These are phyloP conservation scores for Sclerotiophoma versabilis DNA, from an alignment of 2,329 filamentous ascomycete species.

Conservation along the genomic window DNA sequence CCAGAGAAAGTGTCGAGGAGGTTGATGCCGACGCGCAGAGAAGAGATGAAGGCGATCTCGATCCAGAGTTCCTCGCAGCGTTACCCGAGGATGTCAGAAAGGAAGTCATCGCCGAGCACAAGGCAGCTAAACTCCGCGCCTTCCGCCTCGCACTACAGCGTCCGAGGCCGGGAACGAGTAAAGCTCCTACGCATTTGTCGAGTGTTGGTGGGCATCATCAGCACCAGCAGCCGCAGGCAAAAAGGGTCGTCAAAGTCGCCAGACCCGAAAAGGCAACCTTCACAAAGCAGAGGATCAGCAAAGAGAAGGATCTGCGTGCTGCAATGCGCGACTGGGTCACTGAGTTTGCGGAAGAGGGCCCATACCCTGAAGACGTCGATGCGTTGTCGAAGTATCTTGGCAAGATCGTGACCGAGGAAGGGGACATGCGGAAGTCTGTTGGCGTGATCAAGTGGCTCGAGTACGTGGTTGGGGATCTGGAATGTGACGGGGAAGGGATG, in stretches of 20 bases:
- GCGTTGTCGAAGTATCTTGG: conserved; percentile 76
- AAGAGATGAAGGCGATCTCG: conserved; percentile 25
- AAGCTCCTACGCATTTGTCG: neutral
- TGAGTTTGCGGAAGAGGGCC: conserved; percentile 75
- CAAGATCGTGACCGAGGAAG: conserved; percentile 76
- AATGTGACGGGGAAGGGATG: conserved; percentile 14
- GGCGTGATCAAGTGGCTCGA: conserved; percentile 71
- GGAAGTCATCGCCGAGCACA: conserved; percentile 80
- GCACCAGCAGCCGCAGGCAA: neutral
- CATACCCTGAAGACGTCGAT: conserved; percentile 78
- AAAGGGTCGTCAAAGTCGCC: conserved; percentile 53
- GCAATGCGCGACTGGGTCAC: conserved; percentile 79
- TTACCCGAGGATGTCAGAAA: conserved; percentile 71
- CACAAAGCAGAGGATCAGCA: conserved; percentile 64
- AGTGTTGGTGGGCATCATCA: neutral
- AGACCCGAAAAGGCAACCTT: conserved; percentile 65
- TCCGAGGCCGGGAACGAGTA: neutral
- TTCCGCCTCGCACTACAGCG: conserved; percentile 39
- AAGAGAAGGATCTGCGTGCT: conserved; percentile 70
- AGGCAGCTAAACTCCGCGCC: conserved; percentile 35
- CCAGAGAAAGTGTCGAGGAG: conserved; percentile 20
- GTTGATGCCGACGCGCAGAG: conserved; percentile 29
- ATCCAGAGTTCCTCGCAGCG: conserved; percentile 76
- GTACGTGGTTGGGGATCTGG: conserved; percentile 48
- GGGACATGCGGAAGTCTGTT: conserved; percentile 77